These are phyloP conservation scores for Brassica incana DNA, from an alignment of 345 rosid species.

Conservation along the genomic window DNA sequence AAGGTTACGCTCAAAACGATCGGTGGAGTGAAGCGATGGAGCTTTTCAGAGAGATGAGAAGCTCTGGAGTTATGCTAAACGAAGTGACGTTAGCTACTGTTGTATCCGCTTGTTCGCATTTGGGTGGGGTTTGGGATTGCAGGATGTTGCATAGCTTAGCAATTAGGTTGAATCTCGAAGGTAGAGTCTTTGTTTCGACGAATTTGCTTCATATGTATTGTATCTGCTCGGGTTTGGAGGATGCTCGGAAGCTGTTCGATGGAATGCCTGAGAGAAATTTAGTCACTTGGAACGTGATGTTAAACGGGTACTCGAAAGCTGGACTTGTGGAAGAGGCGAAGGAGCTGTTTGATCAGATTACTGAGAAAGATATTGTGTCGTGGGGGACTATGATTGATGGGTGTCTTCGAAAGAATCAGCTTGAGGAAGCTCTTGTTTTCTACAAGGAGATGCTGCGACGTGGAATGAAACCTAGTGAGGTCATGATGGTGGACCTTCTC, in stretches of 20 bases:
- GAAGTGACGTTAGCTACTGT: conserved; percentile 63
- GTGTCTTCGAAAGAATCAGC: conserved; percentile 49
- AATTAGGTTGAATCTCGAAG: conserved; percentile 47
- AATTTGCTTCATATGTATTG: conserved; percentile 74
- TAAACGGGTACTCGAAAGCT: conserved; percentile 79
- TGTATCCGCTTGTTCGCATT: conserved; percentile 54
- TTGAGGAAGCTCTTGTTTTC: conserved; percentile 58
- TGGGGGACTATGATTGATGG: conserved; percentile 80
- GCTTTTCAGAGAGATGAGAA: conserved; percentile 63
- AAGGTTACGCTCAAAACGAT: conserved; percentile 57
- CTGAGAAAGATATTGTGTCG: conserved; percentile 64
- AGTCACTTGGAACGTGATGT: conserved; percentile 86
- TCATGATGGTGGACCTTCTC: conserved; percentile 69
- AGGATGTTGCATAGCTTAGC: conserved; percentile 64
- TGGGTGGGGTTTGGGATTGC: conserved; percentile 57
- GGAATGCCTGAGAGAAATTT: conserved; percentile 63
- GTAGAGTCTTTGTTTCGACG: conserved; percentile 58
- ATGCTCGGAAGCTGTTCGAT: conserved; percentile 60
- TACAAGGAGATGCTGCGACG: conserved; percentile 50
- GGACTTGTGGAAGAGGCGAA: conserved; percentile 57
- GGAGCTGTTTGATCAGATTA: conserved; percentile 61
- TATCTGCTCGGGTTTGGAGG: conserved; percentile 51
- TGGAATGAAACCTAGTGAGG: conserved; percentile 60
- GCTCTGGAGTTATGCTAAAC: conserved; percentile 47
- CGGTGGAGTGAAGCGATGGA: conserved; percentile 52